Base-by-base conservation (phyloP, 768 basidiomycete genomes). In the Suillus hirtellus region DNA sequence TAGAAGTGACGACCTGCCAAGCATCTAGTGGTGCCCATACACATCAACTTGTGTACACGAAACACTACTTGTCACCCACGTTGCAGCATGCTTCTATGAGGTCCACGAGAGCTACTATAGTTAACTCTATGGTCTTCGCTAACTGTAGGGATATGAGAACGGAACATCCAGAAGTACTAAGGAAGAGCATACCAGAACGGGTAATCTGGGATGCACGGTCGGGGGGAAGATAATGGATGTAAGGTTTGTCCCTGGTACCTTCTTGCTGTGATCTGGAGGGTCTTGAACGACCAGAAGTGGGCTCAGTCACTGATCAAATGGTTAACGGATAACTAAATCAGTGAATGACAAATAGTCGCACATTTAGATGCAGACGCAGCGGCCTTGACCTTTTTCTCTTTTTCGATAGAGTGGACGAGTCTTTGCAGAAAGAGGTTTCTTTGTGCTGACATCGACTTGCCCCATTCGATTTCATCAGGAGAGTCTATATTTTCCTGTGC, bases 401-500 rank as follows among this genome's bases (percentile, higher is more conserved):
- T 74, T 59, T 86, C 84, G 40, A 79, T 70, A 7, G 82, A 80
- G 60, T 84, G 79, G 24, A 92, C 86, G 42, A 92, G 83, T 64
- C 84, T 86, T 64, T 86, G 84, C 55, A 92, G 80, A 69, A 95
- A 94, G 43, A 81, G 69, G 67, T 89, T 88, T 65, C 94, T 82
- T 46, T 87, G 82, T 43, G 79, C 77, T 38, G 89, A 87, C 93
- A 94, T 95, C 68, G 78, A 78, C 65, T 75, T 80, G 21, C 91
- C 95, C 86, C 89, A 94, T 58, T 87, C 84, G 44, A 91, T 77
- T 76, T 96, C 95, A 60, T 90, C 89, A 11, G 73, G 68, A 0
- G 89, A 87, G 72, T 96, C 94, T 43, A 92, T 79, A 70, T 96
- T 95, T 78, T 95, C 92, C 59, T 72, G 72, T 6, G 72, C 72